Evolutionary conservation across 495 filamentous ascomycete species (phyloP).

Genomic region (Neurospora tetraspora): DNA sequence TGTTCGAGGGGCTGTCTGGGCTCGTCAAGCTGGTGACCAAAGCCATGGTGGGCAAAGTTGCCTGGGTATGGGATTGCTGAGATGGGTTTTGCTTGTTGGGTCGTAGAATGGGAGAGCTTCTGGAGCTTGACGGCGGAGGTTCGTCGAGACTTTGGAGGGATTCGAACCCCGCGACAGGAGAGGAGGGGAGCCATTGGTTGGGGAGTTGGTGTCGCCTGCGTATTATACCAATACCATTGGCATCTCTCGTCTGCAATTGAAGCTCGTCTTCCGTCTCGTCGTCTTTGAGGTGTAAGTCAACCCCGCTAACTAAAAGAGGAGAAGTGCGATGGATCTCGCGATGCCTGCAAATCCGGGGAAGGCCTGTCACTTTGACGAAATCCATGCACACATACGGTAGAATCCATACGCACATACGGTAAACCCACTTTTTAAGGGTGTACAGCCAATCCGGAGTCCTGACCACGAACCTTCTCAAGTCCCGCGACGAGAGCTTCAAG

Average conservation of each 20-base stretch:
- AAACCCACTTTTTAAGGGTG: no score
- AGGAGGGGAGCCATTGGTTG: not conserved
- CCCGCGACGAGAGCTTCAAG: no score
- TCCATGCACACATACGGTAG: no score
- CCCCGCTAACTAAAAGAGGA: not conserved
- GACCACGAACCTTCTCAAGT: no score
- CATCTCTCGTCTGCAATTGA: not conserved
- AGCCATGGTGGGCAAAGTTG: no score
- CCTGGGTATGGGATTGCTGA: no score
- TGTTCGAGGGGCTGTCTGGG: not conserved
- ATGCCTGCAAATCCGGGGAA: not conserved
- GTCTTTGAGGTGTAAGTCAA: not conserved
- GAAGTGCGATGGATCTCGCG: not conserved
- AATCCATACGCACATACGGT: no score
- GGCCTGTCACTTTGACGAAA: not conserved
- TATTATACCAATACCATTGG: not conserved
- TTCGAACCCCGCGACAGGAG: not conserved
- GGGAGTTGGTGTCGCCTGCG: not conserved
- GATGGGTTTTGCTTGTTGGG: not conserved
- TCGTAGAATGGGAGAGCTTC: not conserved
- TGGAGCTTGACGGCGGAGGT: not conserved
- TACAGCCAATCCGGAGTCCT: no score
- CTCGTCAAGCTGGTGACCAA: no score
- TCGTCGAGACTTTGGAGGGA: not conserved
- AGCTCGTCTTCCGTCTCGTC: not conserved